phyloP scores from a whole-genome alignment of 768 basidiomycete genomes.

The Dioszegia crocea region DNA sequence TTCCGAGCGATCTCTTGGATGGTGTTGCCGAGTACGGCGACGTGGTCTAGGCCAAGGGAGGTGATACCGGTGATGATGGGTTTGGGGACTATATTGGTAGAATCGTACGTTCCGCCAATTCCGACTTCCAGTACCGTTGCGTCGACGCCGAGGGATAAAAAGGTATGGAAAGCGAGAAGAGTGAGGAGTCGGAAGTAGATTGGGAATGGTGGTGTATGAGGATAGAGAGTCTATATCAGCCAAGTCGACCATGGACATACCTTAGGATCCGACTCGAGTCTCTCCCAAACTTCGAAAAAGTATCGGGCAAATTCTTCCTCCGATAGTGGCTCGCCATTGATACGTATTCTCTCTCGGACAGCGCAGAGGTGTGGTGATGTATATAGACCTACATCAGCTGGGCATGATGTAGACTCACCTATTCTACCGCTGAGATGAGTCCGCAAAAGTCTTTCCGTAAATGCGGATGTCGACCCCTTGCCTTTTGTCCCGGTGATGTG shows the following conservation, averaged over 20 bases:
- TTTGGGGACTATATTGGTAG: slow-evolving; percentile 88
- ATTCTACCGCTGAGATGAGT: slow-evolving; percentile 66
- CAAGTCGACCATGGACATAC: slow-evolving; percentile 52
- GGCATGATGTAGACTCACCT: slow-evolving; percentile 55
- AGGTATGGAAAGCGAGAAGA: slow-evolving; percentile 84
- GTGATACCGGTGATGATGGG: slow-evolving; percentile 89
- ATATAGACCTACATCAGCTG: slow-evolving; percentile 66
- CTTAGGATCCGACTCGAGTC: slow-evolving; percentile 60
- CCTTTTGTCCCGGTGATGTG: slow-evolving; percentile 98
- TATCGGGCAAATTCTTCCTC: slow-evolving; percentile 83
- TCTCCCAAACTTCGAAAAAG: slow-evolving; percentile 96
- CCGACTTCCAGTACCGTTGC: slow-evolving; percentile 95
- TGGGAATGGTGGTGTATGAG: slow-evolving; percentile 65
- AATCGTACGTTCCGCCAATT: slow-evolving; percentile 87
- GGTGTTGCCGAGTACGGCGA: slow-evolving; percentile 78
- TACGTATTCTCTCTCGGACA: slow-evolving; percentile 89
- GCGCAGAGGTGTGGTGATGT: slow-evolving; percentile 95
- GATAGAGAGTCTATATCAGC: slow-evolving; percentile 28
- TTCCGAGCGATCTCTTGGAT: slow-evolving; percentile 86
- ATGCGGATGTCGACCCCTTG: slow-evolving; percentile 95
- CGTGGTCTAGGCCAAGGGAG: slow-evolving; percentile 87
- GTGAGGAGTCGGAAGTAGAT: slow-evolving; percentile 93
- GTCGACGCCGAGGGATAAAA: slow-evolving; percentile 67
- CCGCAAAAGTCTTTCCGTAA: slow-evolving; percentile 80
- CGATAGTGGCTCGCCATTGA: slow-evolving; percentile 83